Conservation (phyloP, 2,329 filamentous ascomycete species). For the Pestalotiopsis sp. region DNA sequence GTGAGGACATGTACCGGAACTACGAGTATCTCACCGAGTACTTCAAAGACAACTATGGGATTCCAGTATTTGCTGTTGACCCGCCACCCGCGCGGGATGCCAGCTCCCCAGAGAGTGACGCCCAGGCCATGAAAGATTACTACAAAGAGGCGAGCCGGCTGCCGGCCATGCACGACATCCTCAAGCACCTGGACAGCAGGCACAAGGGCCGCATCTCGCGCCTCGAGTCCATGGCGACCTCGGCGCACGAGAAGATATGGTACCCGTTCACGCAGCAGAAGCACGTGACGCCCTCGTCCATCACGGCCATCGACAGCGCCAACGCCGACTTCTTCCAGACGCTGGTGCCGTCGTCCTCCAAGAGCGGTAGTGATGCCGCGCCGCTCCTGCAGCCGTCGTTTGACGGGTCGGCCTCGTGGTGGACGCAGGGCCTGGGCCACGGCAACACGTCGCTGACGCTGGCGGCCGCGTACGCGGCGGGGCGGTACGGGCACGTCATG, state of each 20-base stretch:
- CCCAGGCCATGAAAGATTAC: slow-evolving; percentile 60
- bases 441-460: slow-evolving; percentile 71
- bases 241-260: slow-evolving; percentile 71
- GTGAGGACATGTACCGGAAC: slow-evolving; percentile 66
- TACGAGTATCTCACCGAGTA: slow-evolving; percentile 65
- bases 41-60: slow-evolving; percentile 58
- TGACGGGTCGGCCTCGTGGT: slow-evolving; percentile 86
- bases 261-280: slow-evolving; percentile 86
- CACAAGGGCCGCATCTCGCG: slow-evolving; percentile 58
- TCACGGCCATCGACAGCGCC: slow-evolving; percentile 78
- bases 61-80: slow-evolving; percentile 58
- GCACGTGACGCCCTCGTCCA: slow-evolving; percentile 58
- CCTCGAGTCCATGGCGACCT: slow-evolving; percentile 60
- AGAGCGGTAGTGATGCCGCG: not conserved
- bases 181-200: slow-evolving; percentile 50
- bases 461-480: slow-evolving; percentile 77
- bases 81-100: slow-evolving; percentile 54
- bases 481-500: slow-evolving; percentile 86
- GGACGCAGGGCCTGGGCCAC: slow-evolving; percentile 86
- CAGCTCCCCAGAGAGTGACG: slow-evolving; percentile 44
- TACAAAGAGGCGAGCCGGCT: slow-evolving; percentile 52
- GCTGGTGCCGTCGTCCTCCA: not conserved
- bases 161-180: slow-evolving; percentile 40
- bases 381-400: slow-evolving; percentile 64
- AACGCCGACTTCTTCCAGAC: slow-evolving; percentile 78